These are phyloP conservation scores for Solanum lycopersicoides DNA, from an alignment of 257 asterid genomes.

Conservation along the genomic window DNA sequence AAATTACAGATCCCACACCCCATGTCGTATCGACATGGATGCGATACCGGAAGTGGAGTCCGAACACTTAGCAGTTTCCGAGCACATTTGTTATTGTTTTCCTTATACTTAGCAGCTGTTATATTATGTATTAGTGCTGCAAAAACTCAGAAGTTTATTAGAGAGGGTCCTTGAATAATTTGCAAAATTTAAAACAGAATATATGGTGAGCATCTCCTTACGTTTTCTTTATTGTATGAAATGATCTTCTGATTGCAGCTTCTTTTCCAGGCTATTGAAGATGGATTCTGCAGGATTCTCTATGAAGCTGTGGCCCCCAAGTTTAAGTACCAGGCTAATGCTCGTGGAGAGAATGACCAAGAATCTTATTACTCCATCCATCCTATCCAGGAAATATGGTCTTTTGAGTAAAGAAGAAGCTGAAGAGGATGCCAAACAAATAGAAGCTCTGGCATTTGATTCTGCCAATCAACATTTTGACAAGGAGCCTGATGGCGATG, in stretches of 20 bases:
- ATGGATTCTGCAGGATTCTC: slow-evolving; percentile 51
- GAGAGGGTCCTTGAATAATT: neutral
- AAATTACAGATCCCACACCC: neutral
- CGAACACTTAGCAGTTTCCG: neutral
- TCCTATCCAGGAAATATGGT: slow-evolving; percentile 78
- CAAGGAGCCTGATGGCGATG: slow-evolving; percentile 82
- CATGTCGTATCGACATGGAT: neutral
- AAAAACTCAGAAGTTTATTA: neutral
- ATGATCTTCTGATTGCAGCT: neutral
- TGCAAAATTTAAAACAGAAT: neutral
- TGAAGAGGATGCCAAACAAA: slow-evolving; percentile 62
- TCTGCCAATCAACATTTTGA: slow-evolving; percentile 62
- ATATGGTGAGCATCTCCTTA: neutral
- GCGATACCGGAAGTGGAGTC: neutral
- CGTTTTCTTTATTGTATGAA: neutral
- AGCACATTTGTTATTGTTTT: neutral
- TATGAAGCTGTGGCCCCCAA: slow-evolving; percentile 84
- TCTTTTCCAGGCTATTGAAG: slow-evolving; percentile 19
- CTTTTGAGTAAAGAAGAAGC: slow-evolving; percentile 69
- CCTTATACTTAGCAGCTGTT: neutral
- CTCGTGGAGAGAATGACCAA: slow-evolving; percentile 72
- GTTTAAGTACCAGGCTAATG: slow-evolving; percentile 49
- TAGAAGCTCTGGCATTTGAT: slow-evolving; percentile 57
- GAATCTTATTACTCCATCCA: slow-evolving; percentile 69
- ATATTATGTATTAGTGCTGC: neutral